These are phyloP conservation scores for Camellia sinensis DNA, from an alignment of 148 eudicot species.

Conservation along the genomic window DNA sequence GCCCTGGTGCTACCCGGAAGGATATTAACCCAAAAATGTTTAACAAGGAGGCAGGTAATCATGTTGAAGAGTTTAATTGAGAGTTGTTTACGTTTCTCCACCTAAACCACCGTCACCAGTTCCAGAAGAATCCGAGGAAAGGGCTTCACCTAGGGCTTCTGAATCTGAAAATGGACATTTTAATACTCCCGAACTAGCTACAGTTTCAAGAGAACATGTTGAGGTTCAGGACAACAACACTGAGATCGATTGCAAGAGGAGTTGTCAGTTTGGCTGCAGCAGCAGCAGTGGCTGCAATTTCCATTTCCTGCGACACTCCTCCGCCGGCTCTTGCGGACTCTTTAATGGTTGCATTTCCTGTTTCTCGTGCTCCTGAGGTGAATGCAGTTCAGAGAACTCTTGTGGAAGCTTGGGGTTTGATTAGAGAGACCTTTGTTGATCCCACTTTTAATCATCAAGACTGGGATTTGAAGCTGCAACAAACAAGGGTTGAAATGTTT, in stretches of 20 bases:
- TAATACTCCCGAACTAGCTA: slow-evolving; percentile 31
- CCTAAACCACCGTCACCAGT: slow-evolving; percentile 63
- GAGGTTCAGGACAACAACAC: slow-evolving; percentile 31
- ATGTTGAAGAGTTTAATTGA: slow-evolving; percentile 63
- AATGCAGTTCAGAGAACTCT: too few relatives aligned
- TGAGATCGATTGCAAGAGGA: slow-evolving; percentile 26
- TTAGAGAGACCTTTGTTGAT: slow-evolving; percentile 85
- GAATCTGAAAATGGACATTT: slow-evolving; percentile 42
- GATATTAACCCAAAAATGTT: slow-evolving; percentile 66
- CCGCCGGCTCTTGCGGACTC: slow-evolving; percentile 57
- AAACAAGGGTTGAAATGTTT: background rate
- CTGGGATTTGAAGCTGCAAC: background rate
- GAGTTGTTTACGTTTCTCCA: slow-evolving; percentile 53
- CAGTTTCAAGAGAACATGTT: slow-evolving; percentile 28
- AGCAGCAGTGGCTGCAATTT: slow-evolving; percentile 41
- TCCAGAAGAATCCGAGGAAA: slow-evolving; percentile 60
- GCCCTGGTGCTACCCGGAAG: slow-evolving; percentile 37
- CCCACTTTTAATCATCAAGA: slow-evolving; percentile 96
- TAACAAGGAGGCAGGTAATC: slow-evolving; percentile 58
- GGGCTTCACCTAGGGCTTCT: slow-evolving; percentile 38
- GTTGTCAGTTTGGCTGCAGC: slow-evolving; percentile 59
- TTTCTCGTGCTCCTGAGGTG: too few relatives aligned
- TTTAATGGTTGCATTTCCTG: slow-evolving; percentile 38
- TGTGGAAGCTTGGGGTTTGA: slow-evolving; percentile 34
- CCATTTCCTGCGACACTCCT: slow-evolving; percentile 51